Evolutionary conservation across 306 rosid species (phyloP).

Genomic region (Casuarina equisetifolia): DNA sequence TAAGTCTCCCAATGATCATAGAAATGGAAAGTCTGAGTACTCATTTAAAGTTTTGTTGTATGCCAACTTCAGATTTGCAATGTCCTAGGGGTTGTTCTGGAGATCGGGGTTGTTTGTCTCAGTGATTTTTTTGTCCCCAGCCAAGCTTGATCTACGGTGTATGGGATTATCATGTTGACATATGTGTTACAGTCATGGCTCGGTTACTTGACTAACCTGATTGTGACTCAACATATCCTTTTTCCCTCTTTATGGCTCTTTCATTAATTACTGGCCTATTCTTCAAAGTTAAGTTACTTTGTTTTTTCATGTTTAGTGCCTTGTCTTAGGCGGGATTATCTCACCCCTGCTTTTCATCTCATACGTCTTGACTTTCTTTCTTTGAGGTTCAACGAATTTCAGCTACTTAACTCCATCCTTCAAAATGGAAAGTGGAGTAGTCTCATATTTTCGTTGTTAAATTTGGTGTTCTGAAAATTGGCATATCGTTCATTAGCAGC

Average conservation of each 20-base stretch:
- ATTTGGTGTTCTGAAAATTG: background rate
- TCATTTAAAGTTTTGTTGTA: background rate
- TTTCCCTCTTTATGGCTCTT: background rate
- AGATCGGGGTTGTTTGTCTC: background rate
- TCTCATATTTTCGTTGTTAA: background rate
- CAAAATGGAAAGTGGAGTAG: background rate
- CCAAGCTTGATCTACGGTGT: background rate
- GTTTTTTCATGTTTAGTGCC: background rate
- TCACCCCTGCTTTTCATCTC: background rate
- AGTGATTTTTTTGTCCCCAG: background rate
- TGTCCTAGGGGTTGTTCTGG: background rate
- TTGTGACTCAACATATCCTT: background rate
- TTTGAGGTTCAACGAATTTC: background rate
- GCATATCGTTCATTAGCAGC: background rate
- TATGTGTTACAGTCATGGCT: background rate
- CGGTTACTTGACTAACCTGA: background rate
- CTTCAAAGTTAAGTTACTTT: background rate
- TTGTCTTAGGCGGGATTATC: background rate
- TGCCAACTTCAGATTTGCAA: background rate
- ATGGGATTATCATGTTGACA: background rate
- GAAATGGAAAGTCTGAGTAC: background rate
- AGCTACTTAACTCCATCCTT: background rate
- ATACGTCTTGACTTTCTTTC: background rate
- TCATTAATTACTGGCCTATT: background rate
- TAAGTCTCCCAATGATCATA: background rate